Percentiles rank a stretch among this genome's conserved stretches.
Conservation (phyloP, 768 basidiomycete genomes). For the Tylopilus sp. region DNA sequence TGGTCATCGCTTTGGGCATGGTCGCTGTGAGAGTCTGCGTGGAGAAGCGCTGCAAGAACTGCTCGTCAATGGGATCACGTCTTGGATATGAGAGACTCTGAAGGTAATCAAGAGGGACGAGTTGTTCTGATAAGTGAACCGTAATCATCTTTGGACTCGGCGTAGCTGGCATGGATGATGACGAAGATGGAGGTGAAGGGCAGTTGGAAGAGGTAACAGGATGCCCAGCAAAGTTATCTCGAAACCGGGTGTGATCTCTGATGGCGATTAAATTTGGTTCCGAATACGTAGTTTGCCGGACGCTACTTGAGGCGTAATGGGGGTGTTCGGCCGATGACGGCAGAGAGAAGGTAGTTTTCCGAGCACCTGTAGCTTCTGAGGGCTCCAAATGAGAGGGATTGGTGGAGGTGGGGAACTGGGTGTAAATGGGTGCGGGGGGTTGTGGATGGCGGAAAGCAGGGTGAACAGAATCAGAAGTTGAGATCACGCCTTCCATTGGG, state of each 20-base stretch:
- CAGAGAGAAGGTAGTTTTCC: slow-evolving; percentile 30
- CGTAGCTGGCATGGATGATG: slow-evolving; percentile 38
- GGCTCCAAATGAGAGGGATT: slow-evolving; percentile 26
- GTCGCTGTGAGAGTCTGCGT: slow-evolving; percentile 25
- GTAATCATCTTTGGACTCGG: slow-evolving; percentile 30
- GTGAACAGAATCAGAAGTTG: slow-evolving; percentile 18
- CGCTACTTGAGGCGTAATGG: slow-evolving; percentile 13
- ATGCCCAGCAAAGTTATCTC: slow-evolving; percentile 21
- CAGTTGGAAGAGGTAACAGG: slow-evolving; percentile 18
- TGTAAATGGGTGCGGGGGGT: slow-evolving; percentile 20
- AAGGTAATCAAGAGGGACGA: slow-evolving; percentile 65
- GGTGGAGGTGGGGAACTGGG: slow-evolving; percentile 33
- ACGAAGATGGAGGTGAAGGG: slow-evolving; percentile 35
- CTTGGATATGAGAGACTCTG: slow-evolving; percentile 50
- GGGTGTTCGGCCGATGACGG: slow-evolving; percentile 29
- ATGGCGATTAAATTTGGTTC: slow-evolving; percentile 25
- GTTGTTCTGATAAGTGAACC: slow-evolving; percentile 29
- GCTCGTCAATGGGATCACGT: slow-evolving; percentile 64
- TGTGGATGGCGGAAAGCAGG: slow-evolving; percentile 24
- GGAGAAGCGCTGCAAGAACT: slow-evolving; percentile 56
- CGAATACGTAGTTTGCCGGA: slow-evolving; percentile 33
- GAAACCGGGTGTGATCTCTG: slow-evolving; percentile 20
- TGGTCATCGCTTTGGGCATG: slow-evolving; percentile 12
- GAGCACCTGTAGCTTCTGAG: slow-evolving; percentile 17
- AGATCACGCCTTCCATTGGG: slow-evolving; percentile 28